Base-by-base conservation (phyloP, 2,329 filamentous ascomycete species). In the Triangularia verruculosa region DNA sequence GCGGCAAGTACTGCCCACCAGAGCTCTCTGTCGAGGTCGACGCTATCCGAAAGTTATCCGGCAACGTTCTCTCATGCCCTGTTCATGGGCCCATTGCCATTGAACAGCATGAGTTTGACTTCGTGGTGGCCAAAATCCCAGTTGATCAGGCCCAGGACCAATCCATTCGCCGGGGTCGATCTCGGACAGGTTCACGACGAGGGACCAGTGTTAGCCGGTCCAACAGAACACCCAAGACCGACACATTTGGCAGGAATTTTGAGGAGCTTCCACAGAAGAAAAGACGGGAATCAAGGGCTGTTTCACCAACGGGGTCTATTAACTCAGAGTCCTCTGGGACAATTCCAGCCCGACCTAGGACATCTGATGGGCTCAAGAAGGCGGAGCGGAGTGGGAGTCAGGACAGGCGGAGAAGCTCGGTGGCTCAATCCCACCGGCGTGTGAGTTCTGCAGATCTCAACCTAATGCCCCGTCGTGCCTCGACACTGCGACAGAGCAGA, bases 71-170 rank as follows among this genome's bases (percentile, higher is more conserved):
- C n/a, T 64, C 64, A 17, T 71, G 69, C 54, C 69, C 69, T 0
- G 61, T 71, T n/a, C 68, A 71, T 56, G 65, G 65, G 5, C 68
- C 66, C 22, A 64, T 71, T 24, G 67, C 64, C 56, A 66, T 71
- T 3, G 67, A 71, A 30, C 69, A 71, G 27, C 61, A 63, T 11
- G 54, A 68, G 30, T 66, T 70, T 53, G 62, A 66, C 7, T 58
- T 66, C 13, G 51, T 59, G 28, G 62, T 66, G 12, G 52, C 57
- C 28, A 24, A 24, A 24, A 22, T 47, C 39, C 39, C 39, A 47
- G 39, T 47, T 17, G n/a, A 20, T 2, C 39, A 47, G 11, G 13
- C 34, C 13, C 39, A 47, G n/a, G n/a, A 47, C n/a, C 39, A 47
- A 8, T 9, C 39, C n/a, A 17, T 20, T 17, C 39, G 39, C 39